Conservation (phyloP, 2,329 filamentous ascomycete species). For the Trichoderma pleuroti region DNA sequence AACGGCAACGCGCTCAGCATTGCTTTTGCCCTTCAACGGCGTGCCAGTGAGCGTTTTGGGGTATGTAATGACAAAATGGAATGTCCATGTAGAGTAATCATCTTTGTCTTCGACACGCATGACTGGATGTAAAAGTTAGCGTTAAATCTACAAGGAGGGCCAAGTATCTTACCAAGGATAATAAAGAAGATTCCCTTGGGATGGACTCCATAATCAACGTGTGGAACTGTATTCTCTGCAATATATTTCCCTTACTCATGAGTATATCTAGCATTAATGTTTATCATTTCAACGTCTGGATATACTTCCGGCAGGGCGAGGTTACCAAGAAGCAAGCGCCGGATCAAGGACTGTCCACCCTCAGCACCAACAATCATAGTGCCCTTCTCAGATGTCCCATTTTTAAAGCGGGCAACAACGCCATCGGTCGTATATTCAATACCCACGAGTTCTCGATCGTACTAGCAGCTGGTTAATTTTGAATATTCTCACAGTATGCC, state of each 20-base stretch:
- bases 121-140: background rate
- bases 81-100: background rate
- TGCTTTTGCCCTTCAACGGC: background rate
- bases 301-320: background rate
- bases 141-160: background rate
- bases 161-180: background rate
- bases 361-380: background rate
- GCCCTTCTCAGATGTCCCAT: background rate
- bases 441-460: background rate
- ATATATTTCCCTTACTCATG: background rate
- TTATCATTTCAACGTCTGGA: background rate
- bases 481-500: background rate
- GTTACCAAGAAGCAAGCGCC: background rate
- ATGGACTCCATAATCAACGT: background rate
- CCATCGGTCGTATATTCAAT: background rate
- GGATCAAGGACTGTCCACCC: background rate
- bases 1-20: background rate
- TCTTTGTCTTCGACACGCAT: background rate
- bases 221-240: background rate
- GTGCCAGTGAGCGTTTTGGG: background rate
- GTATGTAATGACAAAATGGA: background rate
- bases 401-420: background rate
- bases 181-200: background rate
- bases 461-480: background rate
- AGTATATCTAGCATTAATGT: background rate